These are phyloP conservation scores for Aphanomyces astaci DNA, from an alignment of 352 stramenopile species.

Conservation along the genomic window DNA sequence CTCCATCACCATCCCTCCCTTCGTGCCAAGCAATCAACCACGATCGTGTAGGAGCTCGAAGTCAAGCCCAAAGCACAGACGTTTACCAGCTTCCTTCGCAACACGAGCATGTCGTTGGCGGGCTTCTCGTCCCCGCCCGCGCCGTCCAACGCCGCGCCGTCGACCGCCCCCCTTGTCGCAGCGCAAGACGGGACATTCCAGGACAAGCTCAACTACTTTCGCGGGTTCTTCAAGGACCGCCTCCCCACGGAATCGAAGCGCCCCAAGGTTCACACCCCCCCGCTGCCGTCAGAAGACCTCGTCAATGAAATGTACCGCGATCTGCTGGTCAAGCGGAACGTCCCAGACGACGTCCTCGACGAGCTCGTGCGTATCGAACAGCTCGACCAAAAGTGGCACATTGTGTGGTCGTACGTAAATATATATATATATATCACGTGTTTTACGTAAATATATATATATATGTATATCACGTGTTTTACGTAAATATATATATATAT, in stretches of 20 bases:
- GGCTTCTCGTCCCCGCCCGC: neutral
- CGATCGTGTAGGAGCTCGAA: slow-evolving; percentile 3
- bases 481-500: too few relatives aligned
- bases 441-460: too few relatives aligned
- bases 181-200: slow-evolving; percentile 75
- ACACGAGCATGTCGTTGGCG: neutral
- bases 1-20: too few relatives aligned
- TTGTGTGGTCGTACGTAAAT: slow-evolving; percentile 52
- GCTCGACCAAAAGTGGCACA: slow-evolving; percentile 80
- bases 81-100: slow-evolving; percentile 5
- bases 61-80: neutral
- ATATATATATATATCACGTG: too few relatives aligned
- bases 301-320: slow-evolving; percentile 85
- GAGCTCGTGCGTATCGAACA: slow-evolving; percentile 76
- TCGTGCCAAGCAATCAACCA: too few relatives aligned
- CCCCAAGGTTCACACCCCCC: slow-evolving; percentile 50
- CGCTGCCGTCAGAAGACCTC: slow-evolving; percentile 42
- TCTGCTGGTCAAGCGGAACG: slow-evolving; percentile 62
- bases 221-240: slow-evolving; percentile 73
- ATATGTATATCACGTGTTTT: too few relatives aligned
- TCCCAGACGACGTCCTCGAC: slow-evolving; percentile 78
- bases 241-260: slow-evolving; percentile 58
- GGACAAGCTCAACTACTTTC: slow-evolving; percentile 81
- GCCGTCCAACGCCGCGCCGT: slow-evolving; percentile 36
- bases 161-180: slow-evolving; percentile 44